Base-by-base conservation (phyloP, 257 asterid genomes). In the Solanum raphanifolium region DNA sequence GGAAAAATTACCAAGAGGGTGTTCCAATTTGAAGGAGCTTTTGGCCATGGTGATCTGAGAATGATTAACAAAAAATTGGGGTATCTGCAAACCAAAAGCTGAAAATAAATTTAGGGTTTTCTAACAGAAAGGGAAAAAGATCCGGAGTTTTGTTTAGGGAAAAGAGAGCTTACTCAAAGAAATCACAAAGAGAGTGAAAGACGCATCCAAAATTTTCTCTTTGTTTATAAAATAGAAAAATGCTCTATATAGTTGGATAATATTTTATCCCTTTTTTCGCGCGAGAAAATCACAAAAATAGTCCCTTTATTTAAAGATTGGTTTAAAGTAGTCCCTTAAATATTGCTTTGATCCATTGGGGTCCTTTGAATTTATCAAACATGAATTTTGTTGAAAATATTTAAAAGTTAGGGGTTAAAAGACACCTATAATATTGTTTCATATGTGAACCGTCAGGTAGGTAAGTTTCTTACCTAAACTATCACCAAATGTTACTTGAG, bases 1-100 rank as follows among this genome's bases (percentile, higher is more conserved):
- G 5, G 16, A 62, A 84, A 32, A 86, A 35, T 34, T 91, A 94
- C 98, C 98, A 7, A 94, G 96, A 23, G 98, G 98, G 87, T 94
- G 98, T 88, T 94, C 95, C 94, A 92, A 86, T 90, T 93, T 93
- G 91, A 94, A 93, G 89, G 96, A 91, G 91, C 94, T 93, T 65
- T 91, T 92, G 29, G 95, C 94, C 98, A 93, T 94, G 90, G 89
- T 90, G 93, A 83, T 71, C 79, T 71, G 39, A 21, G 72, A 86
- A 88, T 84, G 68, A 62, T 5, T 3, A 18, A 27, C 27, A 73
- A 62, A 89, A 86, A 92, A 48, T 18, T 38, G 52, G 81, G 46
- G 84, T 52, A 88, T 55, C 87, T 84, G 89, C 89, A 76, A 46
- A 15, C 66, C 31, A 9, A 81, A 13, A 85, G 29, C 83, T 35